These are phyloP conservation scores for Turnera subulata DNA, from an alignment of 345 rosid species.

Conservation along the genomic window DNA sequence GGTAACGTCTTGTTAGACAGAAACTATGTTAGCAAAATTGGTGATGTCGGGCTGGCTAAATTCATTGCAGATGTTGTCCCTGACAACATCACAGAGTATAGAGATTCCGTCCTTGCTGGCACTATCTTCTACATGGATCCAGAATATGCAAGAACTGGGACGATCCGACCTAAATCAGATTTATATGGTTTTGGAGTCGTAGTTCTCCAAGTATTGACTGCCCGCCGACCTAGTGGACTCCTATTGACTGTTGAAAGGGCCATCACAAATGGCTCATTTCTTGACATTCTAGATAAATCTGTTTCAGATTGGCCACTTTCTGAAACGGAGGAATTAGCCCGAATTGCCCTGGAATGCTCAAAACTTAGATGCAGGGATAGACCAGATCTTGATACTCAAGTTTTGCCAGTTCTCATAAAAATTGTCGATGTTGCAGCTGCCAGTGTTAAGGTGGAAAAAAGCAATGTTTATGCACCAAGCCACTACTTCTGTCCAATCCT, in stretches of 20 bases:
- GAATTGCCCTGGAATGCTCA: constrained; percentile 59
- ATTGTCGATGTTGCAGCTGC: constrained; percentile 56
- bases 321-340: constrained; percentile 65
- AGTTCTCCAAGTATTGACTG: constrained; percentile 61
- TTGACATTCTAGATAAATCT: constrained; percentile 55
- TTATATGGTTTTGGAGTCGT: constrained; percentile 75
- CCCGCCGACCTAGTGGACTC: constrained; percentile 64
- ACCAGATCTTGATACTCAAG: constrained; percentile 76
- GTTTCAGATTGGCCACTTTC: constrained; percentile 67
- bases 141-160: constrained; percentile 83
- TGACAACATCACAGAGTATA: constrained; percentile 63
- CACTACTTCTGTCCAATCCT: constrained; percentile 81
- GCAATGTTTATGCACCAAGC: constrained; percentile 44
- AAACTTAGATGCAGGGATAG: constrained; percentile 84
- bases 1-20: constrained; percentile 69
- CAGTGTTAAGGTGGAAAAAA: constrained; percentile 41
- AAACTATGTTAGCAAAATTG: constrained; percentile 77
- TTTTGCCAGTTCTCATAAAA: constrained; percentile 66
- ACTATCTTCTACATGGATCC: constrained; percentile 88
- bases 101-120: constrained; percentile 64
- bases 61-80: constrained; percentile 66
- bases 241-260: constrained; percentile 54
- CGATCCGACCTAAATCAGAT: constrained; percentile 86
- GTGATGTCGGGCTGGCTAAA: constrained; percentile 90
- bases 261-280: constrained; percentile 45